Evolutionary conservation across 1,284 basidiomycete species (phyloP), one percentile per base, ranked within the genome.

Genomic region (Ustilago xerochloae): DNA sequence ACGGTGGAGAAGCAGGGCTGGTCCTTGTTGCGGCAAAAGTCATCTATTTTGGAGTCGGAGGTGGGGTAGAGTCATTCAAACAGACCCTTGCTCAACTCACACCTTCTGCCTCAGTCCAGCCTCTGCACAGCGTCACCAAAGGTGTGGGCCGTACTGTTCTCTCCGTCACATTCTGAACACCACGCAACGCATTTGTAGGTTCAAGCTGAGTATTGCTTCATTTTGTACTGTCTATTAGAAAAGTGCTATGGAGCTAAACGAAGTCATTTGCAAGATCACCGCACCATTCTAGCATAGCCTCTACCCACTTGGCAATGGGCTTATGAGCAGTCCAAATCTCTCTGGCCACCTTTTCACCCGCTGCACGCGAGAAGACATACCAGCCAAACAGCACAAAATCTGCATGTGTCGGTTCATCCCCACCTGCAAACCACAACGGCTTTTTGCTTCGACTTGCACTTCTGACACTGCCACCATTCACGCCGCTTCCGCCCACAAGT

Each of bases 21-120:
- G 92, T 90, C 78, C 87, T 94, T 13, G 90, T 93, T 4, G 92
- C 93, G 0, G 91, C 90, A n/a, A 98, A 95, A 85, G 88, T 93
- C 10, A 86, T 97, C 28, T 98, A 99, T 84, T 98, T 98, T 85
- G 96, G 96, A 16, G 94, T 98, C 4, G 96, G 96, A 0, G 95
- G 95, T 0, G 93, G 94, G 0, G 87, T 94, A 9, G 86, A 89
- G 22, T 90, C 91, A 62, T 97, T 99, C 82, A 84, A 90, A 18
- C 66, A 82, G 22, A 75, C 77, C n/a, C 87, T 94, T 0, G 85
- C 53, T 9, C 28, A 59, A 16, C 29, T 55, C 10, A 39, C 56
- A 10, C 55, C 57, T 2, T 8, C 47, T 3, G 55, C 63, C 6
- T 50, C 29, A 29, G 50, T 65, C 9, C 38, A 55, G 28, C 4